A percentile compares a stretch with the other conserved stretches of the same genome.
phyloP scores from a whole-genome alignment of 768 basidiomycete species.

The Boletales sp. region DNA sequence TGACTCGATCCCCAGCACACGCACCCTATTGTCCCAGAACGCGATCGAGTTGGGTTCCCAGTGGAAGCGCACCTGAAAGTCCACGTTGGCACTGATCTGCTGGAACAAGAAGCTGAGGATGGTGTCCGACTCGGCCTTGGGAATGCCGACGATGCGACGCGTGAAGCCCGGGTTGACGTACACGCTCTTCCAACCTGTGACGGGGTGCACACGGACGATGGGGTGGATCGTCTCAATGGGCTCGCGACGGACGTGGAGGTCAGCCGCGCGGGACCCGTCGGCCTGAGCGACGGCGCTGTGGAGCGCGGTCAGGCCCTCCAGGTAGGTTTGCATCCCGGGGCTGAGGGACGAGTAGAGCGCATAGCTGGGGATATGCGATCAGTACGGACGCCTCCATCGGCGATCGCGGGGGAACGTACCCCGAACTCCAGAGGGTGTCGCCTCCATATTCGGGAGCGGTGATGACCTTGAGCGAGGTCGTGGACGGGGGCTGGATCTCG shows the following conservation, averaged over 20 bases:
- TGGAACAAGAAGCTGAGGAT: slow-evolving; percentile 68
- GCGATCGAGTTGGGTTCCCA: slow-evolving; percentile 77
- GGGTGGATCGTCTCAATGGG: slow-evolving; percentile 73
- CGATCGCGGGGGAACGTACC: slow-evolving; percentile 38
- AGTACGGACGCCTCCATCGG: background rate
- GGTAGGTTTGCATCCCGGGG: slow-evolving; percentile 67
- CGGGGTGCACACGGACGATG: slow-evolving; percentile 79
- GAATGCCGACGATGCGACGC: slow-evolving; percentile 70
- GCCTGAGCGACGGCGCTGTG: slow-evolving; percentile 80
- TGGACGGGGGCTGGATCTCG: slow-evolving; percentile 77
- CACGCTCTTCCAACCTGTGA: slow-evolving; percentile 80
- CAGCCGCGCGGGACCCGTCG: slow-evolving; percentile 66
- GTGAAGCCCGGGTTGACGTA: slow-evolving; percentile 86
- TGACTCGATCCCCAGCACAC: background rate
- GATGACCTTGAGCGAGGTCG: slow-evolving; percentile 73
- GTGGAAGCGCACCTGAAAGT: slow-evolving; percentile 72
- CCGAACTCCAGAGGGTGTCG: slow-evolving; percentile 80
- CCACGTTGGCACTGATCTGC: slow-evolving; percentile 65
- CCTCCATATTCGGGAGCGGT: slow-evolving; percentile 69
- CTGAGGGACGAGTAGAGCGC: slow-evolving; percentile 83
- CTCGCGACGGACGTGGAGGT: slow-evolving; percentile 65
- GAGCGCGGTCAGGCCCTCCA: slow-evolving; percentile 69
- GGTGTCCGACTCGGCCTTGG: slow-evolving; percentile 78
- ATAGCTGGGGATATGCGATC: slow-evolving; percentile 43
- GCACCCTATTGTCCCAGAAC: slow-evolving; percentile 85